Conservation (phyloP, 1,284 basidiomycete genomes). For the Bondarzewia mesenterica region DNA sequence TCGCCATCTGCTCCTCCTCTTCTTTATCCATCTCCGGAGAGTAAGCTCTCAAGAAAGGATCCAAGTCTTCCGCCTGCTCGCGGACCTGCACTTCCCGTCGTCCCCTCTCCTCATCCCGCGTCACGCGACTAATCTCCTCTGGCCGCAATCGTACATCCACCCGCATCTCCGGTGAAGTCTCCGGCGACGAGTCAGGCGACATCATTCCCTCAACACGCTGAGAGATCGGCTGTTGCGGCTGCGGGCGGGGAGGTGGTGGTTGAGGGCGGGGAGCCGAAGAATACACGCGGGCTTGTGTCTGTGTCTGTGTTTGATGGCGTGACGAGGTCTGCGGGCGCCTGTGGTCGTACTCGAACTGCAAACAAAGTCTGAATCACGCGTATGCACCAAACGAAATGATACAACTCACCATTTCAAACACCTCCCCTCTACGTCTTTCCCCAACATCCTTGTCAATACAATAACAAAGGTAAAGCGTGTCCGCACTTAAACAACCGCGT, state of each 20-base stretch:
- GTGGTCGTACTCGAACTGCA: conserved; percentile 36
- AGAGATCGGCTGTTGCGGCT: conserved; percentile 16
- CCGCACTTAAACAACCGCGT: conserved; percentile 36
- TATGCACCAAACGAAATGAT: background rate
- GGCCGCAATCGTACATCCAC: background rate
- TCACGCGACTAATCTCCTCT: background rate
- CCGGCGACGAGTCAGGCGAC: conserved; percentile 12
- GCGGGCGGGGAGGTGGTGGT: background rate
- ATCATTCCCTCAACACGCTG: conserved; percentile 14
- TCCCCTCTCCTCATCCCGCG: background rate
- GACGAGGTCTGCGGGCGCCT: conserved; percentile 12
- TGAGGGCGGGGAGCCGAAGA: background rate
- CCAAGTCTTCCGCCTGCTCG: conserved; percentile 3
- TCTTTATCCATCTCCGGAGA: conserved; percentile 9
- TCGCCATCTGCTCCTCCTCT: background rate
- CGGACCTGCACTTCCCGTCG: conserved; percentile 17
- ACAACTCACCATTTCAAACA: conserved; percentile 60
- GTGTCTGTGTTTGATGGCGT: background rate
- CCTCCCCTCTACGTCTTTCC: conserved; percentile 53
- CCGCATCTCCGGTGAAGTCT: conserved; percentile 8
- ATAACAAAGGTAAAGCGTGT: conserved; percentile 84
- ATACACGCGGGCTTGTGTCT: too few relatives aligned
- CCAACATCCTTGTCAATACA: conserved; percentile 79
- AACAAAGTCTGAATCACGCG: background rate
- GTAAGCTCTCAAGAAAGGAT: conserved; percentile 10